Percentiles rank a stretch among this genome's conserved stretches.
Conservation (phyloP, 2,329 filamentous ascomycete species). For the Ophiosphaerella herpotricha region DNA sequence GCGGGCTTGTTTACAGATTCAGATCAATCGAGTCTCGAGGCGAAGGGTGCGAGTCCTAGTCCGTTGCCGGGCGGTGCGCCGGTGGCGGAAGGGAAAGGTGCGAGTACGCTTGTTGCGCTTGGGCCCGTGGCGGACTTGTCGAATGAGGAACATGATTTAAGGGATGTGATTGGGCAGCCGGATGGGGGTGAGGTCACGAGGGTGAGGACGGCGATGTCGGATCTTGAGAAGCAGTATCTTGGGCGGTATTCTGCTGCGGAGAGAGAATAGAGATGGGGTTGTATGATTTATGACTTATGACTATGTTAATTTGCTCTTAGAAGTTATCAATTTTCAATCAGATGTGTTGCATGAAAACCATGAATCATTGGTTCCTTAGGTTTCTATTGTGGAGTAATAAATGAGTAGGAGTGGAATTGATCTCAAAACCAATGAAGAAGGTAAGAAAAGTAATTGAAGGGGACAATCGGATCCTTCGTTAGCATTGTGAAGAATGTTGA, state of each 20-base stretch:
- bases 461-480: too few relatives aligned
- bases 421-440: too few relatives aligned
- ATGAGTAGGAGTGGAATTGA: too few relatives aligned
- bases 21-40: background rate
- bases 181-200: background rate
- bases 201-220: background rate
- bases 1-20: background rate
- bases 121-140: conserved; percentile 2
- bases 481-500: too few relatives aligned
- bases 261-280: background rate
- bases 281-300: too few relatives aligned
- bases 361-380: too few relatives aligned
- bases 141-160: conserved; percentile 5
- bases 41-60: background rate
- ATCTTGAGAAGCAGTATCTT: conserved; percentile 7
- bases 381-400: too few relatives aligned
- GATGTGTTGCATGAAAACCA: too few relatives aligned
- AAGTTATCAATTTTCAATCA: too few relatives aligned
- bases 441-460: too few relatives aligned
- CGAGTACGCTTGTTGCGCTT: conserved; percentile 4
- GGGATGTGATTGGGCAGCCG: conserved; percentile 1
- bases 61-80: background rate
- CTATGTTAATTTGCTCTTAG: too few relatives aligned
- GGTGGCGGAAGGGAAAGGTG: conserved; percentile 3
- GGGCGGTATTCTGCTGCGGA: conserved; percentile 1